Percentiles rank a stretch among this genome's conserved stretches.
Evolutionary conservation across 371 early-diverging fungal species (phyloP).

Genomic region (Dinochytrium kinnereticum): DNA sequence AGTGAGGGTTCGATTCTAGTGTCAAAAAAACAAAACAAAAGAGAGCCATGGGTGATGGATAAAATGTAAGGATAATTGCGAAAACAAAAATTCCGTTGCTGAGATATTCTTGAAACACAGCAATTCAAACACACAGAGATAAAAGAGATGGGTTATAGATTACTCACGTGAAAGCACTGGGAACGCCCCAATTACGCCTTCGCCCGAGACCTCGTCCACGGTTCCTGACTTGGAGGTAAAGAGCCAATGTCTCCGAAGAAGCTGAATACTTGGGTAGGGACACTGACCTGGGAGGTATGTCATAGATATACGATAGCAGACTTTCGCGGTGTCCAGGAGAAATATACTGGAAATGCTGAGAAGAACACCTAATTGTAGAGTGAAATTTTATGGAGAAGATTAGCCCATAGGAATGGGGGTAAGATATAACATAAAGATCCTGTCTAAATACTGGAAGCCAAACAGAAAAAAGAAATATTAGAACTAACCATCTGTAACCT

Average conservation of each 20-base stretch:
- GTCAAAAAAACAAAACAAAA: neutral
- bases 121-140: neutral
- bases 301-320: constrained; percentile 27
- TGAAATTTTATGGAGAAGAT: neutral
- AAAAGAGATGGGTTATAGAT: neutral
- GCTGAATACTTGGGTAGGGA: constrained; percentile 17
- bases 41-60: too few species aligned
- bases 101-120: too few species aligned
- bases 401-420: neutral
- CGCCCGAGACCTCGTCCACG: constrained; percentile 13
- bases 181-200: constrained; percentile 28
- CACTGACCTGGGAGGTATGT: constrained; percentile 19
- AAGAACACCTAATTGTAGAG: constrained; percentile 17
- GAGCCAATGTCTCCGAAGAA: constrained; percentile 18
- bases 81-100: too few species aligned
- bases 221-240: constrained; percentile 15
- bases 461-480: neutral
- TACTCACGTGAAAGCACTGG: constrained; percentile 20
- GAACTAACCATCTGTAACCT: constrained; percentile 23
- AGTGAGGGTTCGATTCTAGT: constrained; percentile 13
- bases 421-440: neutral
- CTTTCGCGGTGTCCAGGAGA: constrained; percentile 20
- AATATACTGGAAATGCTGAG: constrained; percentile 19
- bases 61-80: too few species aligned
- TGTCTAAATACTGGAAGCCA: neutral